Evolutionary conservation across 2,329 filamentous ascomycete species (phyloP).

Genomic region (Curvularia verruculosa): DNA sequence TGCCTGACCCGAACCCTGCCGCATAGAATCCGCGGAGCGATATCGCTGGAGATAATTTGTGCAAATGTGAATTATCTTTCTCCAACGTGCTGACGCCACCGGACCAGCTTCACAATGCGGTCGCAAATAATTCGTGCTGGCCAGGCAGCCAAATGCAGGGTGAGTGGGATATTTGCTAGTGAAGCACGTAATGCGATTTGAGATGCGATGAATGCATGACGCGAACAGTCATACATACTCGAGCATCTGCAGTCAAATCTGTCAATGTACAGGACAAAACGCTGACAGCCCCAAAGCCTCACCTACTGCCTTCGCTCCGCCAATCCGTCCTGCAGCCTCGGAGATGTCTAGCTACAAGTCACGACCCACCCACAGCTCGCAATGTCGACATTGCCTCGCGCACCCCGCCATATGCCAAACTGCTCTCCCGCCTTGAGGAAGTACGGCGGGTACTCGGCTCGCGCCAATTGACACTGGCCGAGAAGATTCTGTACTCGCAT

Average conservation of each 20-base stretch:
- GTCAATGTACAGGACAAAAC: neutral
- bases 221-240: constrained; percentile 5
- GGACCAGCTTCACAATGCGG: constrained; percentile 41
- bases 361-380: constrained; percentile 32
- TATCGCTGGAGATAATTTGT: constrained; percentile 41
- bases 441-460: constrained; percentile 75
- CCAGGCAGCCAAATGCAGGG: constrained; percentile 42
- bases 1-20: constrained; percentile 11
- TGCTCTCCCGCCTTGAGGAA: constrained; percentile 76
- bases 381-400: constrained; percentile 57
- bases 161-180: constrained; percentile 21
- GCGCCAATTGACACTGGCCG: constrained; percentile 79
- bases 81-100: constrained; percentile 23
- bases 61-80: constrained; percentile 21
- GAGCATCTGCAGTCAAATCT: neutral
- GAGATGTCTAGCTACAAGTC: constrained; percentile 44
- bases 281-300: constrained; percentile 28
- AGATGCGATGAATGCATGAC: neutral
- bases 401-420: constrained; percentile 80
- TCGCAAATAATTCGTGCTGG: constrained; percentile 41
- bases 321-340: constrained; percentile 20
- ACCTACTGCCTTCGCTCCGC: constrained; percentile 29
- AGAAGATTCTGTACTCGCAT: constrained; percentile 98
- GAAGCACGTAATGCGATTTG: neutral
- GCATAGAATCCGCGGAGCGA: constrained; percentile 24